phyloP scores from a whole-genome alignment of 73 alveolate genomes.

The Stentor coeruleus region DNA sequence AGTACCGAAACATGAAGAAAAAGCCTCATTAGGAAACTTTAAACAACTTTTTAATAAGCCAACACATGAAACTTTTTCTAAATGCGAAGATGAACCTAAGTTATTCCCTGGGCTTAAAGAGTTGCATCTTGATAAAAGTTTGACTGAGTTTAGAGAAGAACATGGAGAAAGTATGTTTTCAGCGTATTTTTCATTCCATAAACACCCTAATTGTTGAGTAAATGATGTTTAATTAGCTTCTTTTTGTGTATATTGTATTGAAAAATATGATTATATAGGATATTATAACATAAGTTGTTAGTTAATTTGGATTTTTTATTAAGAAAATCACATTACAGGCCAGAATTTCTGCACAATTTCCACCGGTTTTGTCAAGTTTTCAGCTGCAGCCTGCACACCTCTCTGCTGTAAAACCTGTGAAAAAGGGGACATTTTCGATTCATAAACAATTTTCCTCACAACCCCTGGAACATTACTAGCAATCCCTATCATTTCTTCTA shows the following conservation, averaged over 20 bases:
- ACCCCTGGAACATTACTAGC: background rate
- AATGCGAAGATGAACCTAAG: constrained; percentile 2
- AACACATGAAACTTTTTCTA: constrained; percentile 3
- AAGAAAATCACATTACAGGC: background rate
- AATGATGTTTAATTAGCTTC: background rate
- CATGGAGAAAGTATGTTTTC: constrained; percentile 19
- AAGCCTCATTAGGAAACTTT: background rate
- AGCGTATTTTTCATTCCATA: constrained; percentile 6
- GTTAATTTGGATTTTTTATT: no score
- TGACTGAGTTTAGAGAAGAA: constrained; percentile 1
- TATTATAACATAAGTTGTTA: no score
- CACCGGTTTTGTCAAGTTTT: background rate
- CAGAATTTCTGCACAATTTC: background rate
- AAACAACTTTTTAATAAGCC: background rate
- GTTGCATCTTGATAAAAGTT: background rate
- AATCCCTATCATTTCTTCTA: no score
- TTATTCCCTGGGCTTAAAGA: background rate
- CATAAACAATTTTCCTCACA: background rate
- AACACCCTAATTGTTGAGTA: background rate
- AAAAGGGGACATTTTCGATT: background rate
- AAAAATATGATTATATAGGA: no score
- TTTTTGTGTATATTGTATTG: no score
- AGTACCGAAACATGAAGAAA: constrained; percentile 3
- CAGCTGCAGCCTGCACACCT: background rate
- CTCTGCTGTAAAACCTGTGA: background rate